Conservation (phyloP, 805 yeast species). For the Tetrapisispora phaffii region DNA sequence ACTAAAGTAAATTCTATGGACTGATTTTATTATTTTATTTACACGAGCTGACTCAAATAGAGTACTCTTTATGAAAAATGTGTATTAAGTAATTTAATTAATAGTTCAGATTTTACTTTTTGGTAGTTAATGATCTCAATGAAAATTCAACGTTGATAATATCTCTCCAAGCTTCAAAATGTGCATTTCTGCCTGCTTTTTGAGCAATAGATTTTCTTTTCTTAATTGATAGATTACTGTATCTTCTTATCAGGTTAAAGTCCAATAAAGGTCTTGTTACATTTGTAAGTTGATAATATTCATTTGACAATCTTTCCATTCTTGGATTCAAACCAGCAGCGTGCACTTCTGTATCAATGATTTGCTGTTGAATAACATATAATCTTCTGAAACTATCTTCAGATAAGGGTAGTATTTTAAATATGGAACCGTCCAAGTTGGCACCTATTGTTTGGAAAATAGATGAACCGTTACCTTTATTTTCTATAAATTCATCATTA, state of each 20-base stretch:
- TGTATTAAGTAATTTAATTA: too few species aligned
- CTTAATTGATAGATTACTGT: slow-evolving; percentile 46
- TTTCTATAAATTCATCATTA: slow-evolving; percentile 23
- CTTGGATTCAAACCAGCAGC: slow-evolving; percentile 74
- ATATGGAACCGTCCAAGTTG: slow-evolving; percentile 70
- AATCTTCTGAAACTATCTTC: slow-evolving; percentile 73
- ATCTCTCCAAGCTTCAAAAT: slow-evolving; percentile 60
- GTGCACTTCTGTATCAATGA: slow-evolving; percentile 66
- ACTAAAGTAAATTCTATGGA: too few species aligned
- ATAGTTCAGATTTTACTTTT: background rate
- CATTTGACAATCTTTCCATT: slow-evolving; percentile 42
- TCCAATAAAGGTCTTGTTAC: slow-evolving; percentile 58
- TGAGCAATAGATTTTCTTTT: slow-evolving; percentile 43
- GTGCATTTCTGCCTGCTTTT: slow-evolving; percentile 49
- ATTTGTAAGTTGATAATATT: slow-evolving; percentile 26
- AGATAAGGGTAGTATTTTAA: slow-evolving; percentile 59
- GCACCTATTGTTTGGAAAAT: slow-evolving; percentile 60
- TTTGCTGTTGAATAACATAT: slow-evolving; percentile 78
- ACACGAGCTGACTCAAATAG: background rate
- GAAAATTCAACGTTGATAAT: slow-evolving; percentile 46
- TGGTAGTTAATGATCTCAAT: slow-evolving; percentile 9
- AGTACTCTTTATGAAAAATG: background rate
- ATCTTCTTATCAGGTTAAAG: slow-evolving; percentile 45
- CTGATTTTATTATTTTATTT: too few species aligned
- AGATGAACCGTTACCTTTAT: slow-evolving; percentile 11